These are phyloP conservation scores for Stachybotrys elegans DNA, from an alignment of 2,329 filamentous ascomycete species.

Conservation along the genomic window DNA sequence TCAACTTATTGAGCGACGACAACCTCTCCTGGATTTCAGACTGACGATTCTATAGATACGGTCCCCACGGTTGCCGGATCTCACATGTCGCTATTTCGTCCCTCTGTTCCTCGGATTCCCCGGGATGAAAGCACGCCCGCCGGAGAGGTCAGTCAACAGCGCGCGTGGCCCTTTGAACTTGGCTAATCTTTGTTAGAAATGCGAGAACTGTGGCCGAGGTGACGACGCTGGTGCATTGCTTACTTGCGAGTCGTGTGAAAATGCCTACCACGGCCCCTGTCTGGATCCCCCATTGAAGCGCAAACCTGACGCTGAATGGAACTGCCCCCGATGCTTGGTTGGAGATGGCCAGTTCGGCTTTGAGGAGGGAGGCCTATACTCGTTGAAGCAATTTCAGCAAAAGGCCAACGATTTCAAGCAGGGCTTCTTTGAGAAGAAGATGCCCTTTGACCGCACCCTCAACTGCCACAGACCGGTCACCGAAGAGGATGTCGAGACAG, in stretches of 20 bases:
- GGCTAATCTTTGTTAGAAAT: conserved; percentile 47
- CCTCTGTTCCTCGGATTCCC: conserved; percentile 64
- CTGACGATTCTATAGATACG: conserved; percentile 32
- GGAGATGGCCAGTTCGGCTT: conserved; percentile 97
- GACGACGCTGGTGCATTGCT: conserved; percentile 69
- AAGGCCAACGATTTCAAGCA: conserved; percentile 95
- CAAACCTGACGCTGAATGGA: conserved; percentile 85
- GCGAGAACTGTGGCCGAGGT: conserved; percentile 78
- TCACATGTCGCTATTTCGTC: conserved; percentile 91
- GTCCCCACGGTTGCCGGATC: conserved; percentile 89
- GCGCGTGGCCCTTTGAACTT: conserved; percentile 16
- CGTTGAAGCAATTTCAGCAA: conserved; percentile 90
- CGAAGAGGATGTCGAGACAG: conserved; percentile 91
- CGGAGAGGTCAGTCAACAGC: conserved; percentile 31
- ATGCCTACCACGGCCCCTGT: conserved; percentile 80
- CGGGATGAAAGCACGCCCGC: conserved; percentile 45
- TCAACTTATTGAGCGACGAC: not conserved
- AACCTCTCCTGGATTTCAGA: not conserved
- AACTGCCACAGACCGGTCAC: conserved; percentile 78
- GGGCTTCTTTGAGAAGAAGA: conserved; percentile 84
- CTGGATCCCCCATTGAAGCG: conserved; percentile 78
- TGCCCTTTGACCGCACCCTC: conserved; percentile 78
- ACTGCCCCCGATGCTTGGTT: conserved; percentile 90
- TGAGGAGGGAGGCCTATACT: conserved; percentile 94
- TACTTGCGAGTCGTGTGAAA: conserved; percentile 87